Evolutionary conservation across 768 basidiomycete genomes (phyloP).

Genomic region (Boletus barrowsii): DNA sequence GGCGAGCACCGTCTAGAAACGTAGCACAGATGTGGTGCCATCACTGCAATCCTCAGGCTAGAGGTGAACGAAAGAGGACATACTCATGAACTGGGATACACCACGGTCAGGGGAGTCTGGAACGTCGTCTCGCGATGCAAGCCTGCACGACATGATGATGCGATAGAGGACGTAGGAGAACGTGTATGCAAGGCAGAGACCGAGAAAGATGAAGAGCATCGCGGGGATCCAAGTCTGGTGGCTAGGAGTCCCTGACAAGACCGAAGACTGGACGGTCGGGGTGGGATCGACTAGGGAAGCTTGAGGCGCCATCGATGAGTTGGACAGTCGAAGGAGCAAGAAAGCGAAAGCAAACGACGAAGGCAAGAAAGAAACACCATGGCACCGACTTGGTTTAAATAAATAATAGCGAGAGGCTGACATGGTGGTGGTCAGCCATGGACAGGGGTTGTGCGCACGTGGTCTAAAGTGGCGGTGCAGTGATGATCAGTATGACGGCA

Average conservation of each 20-base stretch:
- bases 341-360: slow-evolving; percentile 9
- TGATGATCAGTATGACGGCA: too few relatives aligned
- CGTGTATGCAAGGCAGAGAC: slow-evolving; percentile 25
- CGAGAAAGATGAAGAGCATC: slow-evolving; percentile 21
- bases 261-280: slow-evolving; percentile 1
- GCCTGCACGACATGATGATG: slow-evolving; percentile 17
- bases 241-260: neutral
- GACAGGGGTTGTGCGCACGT: too few relatives aligned
- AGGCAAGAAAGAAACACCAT: slow-evolving; percentile 7
- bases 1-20: slow-evolving; percentile 23
- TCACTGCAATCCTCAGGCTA: neutral
- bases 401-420: slow-evolving; percentile 19
- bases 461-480: too few relatives aligned
- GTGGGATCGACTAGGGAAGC: slow-evolving; percentile 1
- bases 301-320: slow-evolving; percentile 25
- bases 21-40: neutral
- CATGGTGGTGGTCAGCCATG: too few relatives aligned
- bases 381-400: slow-evolving; percentile 2
- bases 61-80: neutral
- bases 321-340: neutral
- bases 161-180: slow-evolving; percentile 29
- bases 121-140: slow-evolving; percentile 3
- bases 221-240: slow-evolving; percentile 11
- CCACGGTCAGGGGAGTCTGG: slow-evolving; percentile 22
- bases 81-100: slow-evolving; percentile 30